Base-by-base conservation (phyloP, 306 rosid species). In the Lotus japonicus region DNA sequence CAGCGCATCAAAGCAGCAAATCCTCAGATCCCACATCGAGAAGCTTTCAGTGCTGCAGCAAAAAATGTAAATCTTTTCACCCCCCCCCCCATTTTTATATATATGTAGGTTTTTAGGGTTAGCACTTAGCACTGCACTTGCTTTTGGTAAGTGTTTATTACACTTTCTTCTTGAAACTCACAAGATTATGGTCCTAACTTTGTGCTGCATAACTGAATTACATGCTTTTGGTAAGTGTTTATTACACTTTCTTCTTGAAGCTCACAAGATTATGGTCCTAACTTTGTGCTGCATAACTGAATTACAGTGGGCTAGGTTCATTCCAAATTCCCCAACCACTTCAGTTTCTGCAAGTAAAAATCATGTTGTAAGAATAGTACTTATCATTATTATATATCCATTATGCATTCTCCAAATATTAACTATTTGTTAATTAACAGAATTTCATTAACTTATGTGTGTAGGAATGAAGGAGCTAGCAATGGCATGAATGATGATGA, bases 11-110 rank as follows among this genome's bases (percentile, higher is more conserved):
- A 94, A 85, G 85, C 95, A 66, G 95, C 89, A 10, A 88, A 88
- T 73, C 97, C 99, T 50, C 91, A 88, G 80, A 87, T 90, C 58
- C 97, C 99, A 53, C 99, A 94, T 81, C 86, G 99, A 48, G 97
- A 94, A 78, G 99, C 99, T 60, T 94, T 94, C 74, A 94, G 99
- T 55, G 85, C 95, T 58, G 99, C 99, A 13, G 97, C 97, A 0
- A 94, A 94, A 80, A 94, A 88, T 71, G 99, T 90, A 68, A 42
- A 13, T 7, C 5, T 39, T 58, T 21, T 72, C 7, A 17, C 5
- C 42, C 31, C 4, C 7, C 14, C 5, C 42, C 31, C 4, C 31
- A 26, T 26, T 26, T 26, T 26, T 26, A 7, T 23, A 28, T 52
- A 52, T 31, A 6, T n/a, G n/a, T 31, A 31, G 36, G 49, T 7